phyloP scores from a whole-genome alignment of 768 basidiomycete species.

The Pleurotus djamor region DNA sequence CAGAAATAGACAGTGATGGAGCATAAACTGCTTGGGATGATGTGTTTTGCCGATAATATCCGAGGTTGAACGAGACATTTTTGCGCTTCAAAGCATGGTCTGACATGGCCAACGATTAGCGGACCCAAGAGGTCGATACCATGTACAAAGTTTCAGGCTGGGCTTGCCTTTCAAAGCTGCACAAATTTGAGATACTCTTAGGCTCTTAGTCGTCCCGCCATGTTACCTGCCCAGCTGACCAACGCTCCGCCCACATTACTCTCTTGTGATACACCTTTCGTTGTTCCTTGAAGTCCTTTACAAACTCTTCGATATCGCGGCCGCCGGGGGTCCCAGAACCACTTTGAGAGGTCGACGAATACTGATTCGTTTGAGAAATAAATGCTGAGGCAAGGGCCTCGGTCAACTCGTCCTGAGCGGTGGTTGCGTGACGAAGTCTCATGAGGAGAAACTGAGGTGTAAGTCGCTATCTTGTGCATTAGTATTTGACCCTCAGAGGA shows the following conservation, averaged over 20 bases:
- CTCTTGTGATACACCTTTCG: slow-evolving; percentile 94
- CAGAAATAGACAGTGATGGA: neutral
- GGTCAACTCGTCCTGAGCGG: slow-evolving; percentile 86
- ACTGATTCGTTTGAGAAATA: slow-evolving; percentile 42
- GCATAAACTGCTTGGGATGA: neutral
- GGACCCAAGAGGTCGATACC: neutral
- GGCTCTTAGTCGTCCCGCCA: slow-evolving; percentile 69
- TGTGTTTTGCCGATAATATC: neutral
- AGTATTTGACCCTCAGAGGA: neutral
- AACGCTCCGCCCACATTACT: slow-evolving; percentile 84
- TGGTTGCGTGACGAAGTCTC: slow-evolving; percentile 84
- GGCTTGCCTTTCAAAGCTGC: neutral
- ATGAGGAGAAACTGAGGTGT: slow-evolving; percentile 86
- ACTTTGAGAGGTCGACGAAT: slow-evolving; percentile 16
- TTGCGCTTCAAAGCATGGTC: too few relatives aligned
- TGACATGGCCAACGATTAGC: too few relatives aligned
- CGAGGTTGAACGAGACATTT: neutral
- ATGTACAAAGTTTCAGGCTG: neutral
- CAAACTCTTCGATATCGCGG: slow-evolving; percentile 81
- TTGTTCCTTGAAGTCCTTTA: slow-evolving; percentile 82
- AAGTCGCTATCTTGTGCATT: slow-evolving; percentile 55
- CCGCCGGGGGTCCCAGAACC: slow-evolving; percentile 35
- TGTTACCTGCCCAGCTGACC: slow-evolving; percentile 80
- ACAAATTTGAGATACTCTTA: neutral
- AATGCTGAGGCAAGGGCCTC: slow-evolving; percentile 85